These are phyloP conservation scores for Mucor velutinosus DNA, from an alignment of 371 early-diverging fungal genomes.

Conservation along the genomic window DNA sequence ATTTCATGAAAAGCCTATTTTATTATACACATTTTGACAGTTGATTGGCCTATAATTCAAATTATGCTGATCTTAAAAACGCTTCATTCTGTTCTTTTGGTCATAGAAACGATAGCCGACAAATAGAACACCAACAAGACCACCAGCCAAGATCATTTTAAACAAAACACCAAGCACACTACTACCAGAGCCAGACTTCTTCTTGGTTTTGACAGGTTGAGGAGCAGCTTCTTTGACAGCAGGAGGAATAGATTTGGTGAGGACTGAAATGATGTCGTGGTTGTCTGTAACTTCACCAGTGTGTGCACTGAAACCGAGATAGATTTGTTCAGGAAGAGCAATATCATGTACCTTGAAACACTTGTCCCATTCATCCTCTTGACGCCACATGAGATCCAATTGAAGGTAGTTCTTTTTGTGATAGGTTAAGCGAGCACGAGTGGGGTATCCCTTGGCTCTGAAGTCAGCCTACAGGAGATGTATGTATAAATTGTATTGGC, in stretches of 20 bases:
- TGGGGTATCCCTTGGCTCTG: constrained; percentile 66
- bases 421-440: constrained; percentile 81
- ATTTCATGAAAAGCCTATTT: background rate
- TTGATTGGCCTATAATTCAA: constrained; percentile 15
- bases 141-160: constrained; percentile 59
- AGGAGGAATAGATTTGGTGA: constrained; percentile 49
- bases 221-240: constrained; percentile 33
- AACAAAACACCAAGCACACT: constrained; percentile 54
- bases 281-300: constrained; percentile 91
- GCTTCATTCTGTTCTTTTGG: constrained; percentile 65
- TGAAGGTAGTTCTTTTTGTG: constrained; percentile 68
- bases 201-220: constrained; percentile 25
- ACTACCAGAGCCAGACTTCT: constrained; percentile 27
- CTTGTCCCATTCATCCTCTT: constrained; percentile 71
- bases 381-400: constrained; percentile 65
- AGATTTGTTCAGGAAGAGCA: constrained; percentile 71
- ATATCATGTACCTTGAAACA: constrained; percentile 82
- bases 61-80: constrained; percentile 43
- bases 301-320: constrained; percentile 88
- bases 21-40: constrained; percentile 16
- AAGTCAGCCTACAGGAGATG: constrained; percentile 60
- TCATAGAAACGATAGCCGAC: constrained; percentile 63
- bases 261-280: constrained; percentile 79
- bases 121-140: constrained; percentile 56
- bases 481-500: background rate